phyloP scores from a whole-genome alignment of 2,329 filamentous ascomycete genomes.

The Albophoma yamanashiensis region DNA sequence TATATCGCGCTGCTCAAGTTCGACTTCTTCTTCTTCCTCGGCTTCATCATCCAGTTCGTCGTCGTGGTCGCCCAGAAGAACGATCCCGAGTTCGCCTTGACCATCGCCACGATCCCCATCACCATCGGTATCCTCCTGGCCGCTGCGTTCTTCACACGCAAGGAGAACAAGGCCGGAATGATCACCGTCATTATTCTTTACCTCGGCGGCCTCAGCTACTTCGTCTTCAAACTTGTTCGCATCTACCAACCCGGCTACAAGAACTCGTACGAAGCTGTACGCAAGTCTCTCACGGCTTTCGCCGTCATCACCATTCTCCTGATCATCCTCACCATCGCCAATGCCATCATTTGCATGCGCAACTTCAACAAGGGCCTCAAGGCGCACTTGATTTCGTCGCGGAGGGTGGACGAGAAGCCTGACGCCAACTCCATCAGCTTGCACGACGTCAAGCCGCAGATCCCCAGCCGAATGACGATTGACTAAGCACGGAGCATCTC shows the following conservation, averaged over 20 bases:
- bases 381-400: constrained; percentile 59
- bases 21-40: constrained; percentile 99
- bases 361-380: constrained; percentile 91
- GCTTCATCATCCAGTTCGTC: constrained; percentile 95
- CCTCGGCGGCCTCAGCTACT: constrained; percentile 83
- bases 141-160: constrained; percentile 75
- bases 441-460: constrained; percentile 44
- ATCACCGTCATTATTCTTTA: constrained; percentile 70
- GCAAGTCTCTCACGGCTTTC: constrained; percentile 82
- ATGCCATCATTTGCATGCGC: constrained; percentile 75
- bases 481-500: constrained; percentile 28
- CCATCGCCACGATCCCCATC: constrained; percentile 79
- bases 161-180: constrained; percentile 75
- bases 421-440: constrained; percentile 45
- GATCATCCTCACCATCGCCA: constrained; percentile 78
- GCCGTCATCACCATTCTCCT: constrained; percentile 85
- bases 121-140: constrained; percentile 81
- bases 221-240: constrained; percentile 94
- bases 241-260: constrained; percentile 66
- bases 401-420: constrained; percentile 40
- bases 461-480: constrained; percentile 50
- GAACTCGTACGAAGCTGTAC: constrained; percentile 62
- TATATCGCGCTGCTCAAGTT: constrained; percentile 98
- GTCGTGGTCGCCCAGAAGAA: constrained; percentile 69
- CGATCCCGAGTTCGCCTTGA: constrained; percentile 72